A percentile compares a stretch with the other conserved stretches of the same genome.
Evolutionary conservation across 305 asterid species (phyloP).

Genomic region (Solanum aculeatissimum): DNA sequence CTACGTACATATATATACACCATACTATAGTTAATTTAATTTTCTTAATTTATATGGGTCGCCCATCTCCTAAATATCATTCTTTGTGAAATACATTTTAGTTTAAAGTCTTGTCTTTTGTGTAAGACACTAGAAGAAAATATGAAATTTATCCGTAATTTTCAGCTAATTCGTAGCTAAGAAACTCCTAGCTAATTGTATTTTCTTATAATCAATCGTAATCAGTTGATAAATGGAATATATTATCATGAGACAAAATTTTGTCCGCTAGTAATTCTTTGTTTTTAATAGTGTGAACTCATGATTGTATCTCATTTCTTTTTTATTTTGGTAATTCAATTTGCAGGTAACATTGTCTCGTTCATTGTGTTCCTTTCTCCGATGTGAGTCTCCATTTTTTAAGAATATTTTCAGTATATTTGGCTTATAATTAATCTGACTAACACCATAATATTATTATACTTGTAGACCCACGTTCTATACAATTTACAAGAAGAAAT

Average conservation of each 20-base stretch:
- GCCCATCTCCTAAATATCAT: neutral
- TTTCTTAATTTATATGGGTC: neutral
- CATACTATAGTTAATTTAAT: neutral
- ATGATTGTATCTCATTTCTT: neutral
- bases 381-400: neutral
- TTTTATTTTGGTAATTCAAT: neutral
- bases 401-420: neutral
- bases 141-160: too few relatives aligned
- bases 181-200: too few relatives aligned
- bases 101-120: neutral
- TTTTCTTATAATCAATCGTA: too few relatives aligned
- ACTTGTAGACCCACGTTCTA: slow-evolving; percentile 39
- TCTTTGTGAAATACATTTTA: too few relatives aligned
- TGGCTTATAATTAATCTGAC: neutral
- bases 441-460: neutral
- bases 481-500: slow-evolving; percentile 35
- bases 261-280: too few relatives aligned
- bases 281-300: neutral
- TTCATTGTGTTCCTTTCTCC: slow-evolving; percentile 5
- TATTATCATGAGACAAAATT: too few relatives aligned
- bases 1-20: neutral
- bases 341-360: slow-evolving; percentile 3
- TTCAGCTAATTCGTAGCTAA: too few relatives aligned
- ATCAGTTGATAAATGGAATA: too few relatives aligned
- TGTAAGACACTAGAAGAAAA: too few relatives aligned